Conservation (phyloP, 2,329 filamentous ascomycete genomes). For the Pyricularia sp. region DNA sequence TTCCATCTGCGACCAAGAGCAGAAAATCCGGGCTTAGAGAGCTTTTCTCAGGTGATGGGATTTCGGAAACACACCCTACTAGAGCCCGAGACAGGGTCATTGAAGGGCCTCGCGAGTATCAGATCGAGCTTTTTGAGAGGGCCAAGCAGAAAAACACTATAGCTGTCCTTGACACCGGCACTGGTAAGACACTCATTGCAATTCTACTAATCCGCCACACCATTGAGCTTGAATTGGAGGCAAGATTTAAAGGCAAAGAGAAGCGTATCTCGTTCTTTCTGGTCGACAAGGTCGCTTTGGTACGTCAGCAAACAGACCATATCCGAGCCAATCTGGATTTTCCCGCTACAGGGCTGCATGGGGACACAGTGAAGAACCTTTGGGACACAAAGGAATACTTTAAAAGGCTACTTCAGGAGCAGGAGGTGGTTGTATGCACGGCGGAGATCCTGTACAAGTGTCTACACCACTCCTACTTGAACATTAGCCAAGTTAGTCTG, state of each 20-base stretch:
- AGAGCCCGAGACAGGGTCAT: constrained; percentile 48
- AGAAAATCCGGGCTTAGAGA: not conserved
- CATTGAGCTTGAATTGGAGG: constrained; percentile 67
- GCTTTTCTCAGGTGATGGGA: not conserved
- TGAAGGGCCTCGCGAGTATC: constrained; percentile 76
- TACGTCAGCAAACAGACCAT: constrained; percentile 81
- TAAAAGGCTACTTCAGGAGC: constrained; percentile 43
- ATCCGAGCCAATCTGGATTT: constrained; percentile 74
- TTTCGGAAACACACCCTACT: constrained; percentile 4
- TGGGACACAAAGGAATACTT: constrained; percentile 34
- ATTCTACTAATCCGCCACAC: constrained; percentile 71
- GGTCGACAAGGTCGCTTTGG: constrained; percentile 79
- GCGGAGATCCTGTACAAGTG: constrained; percentile 77
- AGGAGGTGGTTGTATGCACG: constrained; percentile 87
- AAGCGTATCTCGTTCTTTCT: constrained; percentile 76
- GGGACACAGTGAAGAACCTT: constrained; percentile 45
- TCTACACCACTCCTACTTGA: constrained; percentile 69
- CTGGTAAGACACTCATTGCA: constrained; percentile 94
- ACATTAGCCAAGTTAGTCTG: constrained; percentile 76
- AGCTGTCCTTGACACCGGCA: constrained; percentile 88
- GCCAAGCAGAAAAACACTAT: constrained; percentile 83
- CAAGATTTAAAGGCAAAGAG: constrained; percentile 48
- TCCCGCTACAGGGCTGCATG: constrained; percentile 64
- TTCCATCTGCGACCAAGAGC: not conserved
- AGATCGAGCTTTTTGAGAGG: constrained; percentile 80